These are phyloP conservation scores for Sclerotinia spermophila DNA, from an alignment of 2,329 filamentous ascomycete genomes.

Conservation along the genomic window DNA sequence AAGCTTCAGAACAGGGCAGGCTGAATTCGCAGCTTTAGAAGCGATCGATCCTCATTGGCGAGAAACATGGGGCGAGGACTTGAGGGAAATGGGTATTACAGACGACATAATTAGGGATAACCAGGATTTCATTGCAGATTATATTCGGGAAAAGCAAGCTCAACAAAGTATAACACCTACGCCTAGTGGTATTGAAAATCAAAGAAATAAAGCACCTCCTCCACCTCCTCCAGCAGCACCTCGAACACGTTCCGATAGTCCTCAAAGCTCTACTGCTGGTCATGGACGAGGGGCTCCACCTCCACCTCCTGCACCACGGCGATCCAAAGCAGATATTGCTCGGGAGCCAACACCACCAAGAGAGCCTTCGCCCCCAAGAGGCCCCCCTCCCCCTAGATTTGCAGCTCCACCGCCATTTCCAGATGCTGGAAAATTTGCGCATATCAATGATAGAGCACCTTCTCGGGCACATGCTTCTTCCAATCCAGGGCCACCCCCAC, in stretches of 20 bases:
- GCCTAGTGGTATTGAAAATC: conserved; percentile 41
- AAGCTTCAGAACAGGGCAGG: conserved; percentile 47
- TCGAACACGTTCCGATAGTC: conserved; percentile 34
- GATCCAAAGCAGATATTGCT: conserved; percentile 49
- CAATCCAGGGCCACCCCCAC: conserved; percentile 61
- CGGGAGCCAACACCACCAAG: conserved; percentile 59
- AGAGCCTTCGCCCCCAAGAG: conserved; percentile 63
- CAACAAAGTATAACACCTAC: conserved; percentile 40
- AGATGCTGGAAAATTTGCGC: conserved; percentile 83
- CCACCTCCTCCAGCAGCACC: conserved; percentile 51
- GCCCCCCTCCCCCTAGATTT: conserved; percentile 64
- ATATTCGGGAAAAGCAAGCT: conserved; percentile 55
- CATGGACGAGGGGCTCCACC: conserved; percentile 43
- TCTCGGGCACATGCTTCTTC: conserved; percentile 47
- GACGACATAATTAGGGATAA: conserved; percentile 66
- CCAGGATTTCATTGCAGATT: conserved; percentile 65
- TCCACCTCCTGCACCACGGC: conserved; percentile 58
- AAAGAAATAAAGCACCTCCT: conserved; percentile 55
- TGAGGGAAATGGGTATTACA: conserved; percentile 59
- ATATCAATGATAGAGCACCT: conserved; percentile 46
- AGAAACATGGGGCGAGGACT: conserved; percentile 61
- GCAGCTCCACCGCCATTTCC: conserved; percentile 82
- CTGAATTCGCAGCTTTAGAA: conserved; percentile 60
- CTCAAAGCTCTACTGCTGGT: conserved; percentile 31
- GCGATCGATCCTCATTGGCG: conserved; percentile 63